A percentile compares a stretch with the other conserved stretches of the same genome.
phyloP scores from a whole-genome alignment of 495 filamentous ascomycete genomes.

The Hypoxylon subgilvum region DNA sequence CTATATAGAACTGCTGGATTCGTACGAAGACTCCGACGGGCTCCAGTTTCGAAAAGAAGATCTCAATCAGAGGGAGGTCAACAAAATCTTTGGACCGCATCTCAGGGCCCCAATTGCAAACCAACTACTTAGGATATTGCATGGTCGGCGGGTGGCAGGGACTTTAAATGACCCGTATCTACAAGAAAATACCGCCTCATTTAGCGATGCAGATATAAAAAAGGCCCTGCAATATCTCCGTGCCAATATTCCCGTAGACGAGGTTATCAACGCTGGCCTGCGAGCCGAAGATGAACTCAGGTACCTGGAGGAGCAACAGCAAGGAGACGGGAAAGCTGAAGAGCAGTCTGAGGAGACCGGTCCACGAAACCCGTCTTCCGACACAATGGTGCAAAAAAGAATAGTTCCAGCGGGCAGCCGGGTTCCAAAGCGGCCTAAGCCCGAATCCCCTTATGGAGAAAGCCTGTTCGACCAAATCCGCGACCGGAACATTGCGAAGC shows the following conservation, averaged over 20 bases:
- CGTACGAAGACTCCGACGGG: conserved; percentile 54
- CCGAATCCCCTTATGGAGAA: conserved; percentile 51
- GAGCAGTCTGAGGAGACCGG: conserved; percentile 15
- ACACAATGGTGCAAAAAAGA: conserved; percentile 46
- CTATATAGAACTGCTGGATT: conserved; percentile 54
- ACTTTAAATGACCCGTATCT: conserved; percentile 66
- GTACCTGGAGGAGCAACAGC: conserved; percentile 65
- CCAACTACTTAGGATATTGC: conserved; percentile 68
- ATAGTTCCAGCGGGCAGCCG: conserved; percentile 31
- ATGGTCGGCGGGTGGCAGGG: conserved; percentile 75
- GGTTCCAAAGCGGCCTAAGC: conserved; percentile 22
- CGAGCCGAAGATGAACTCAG: conserved; percentile 64
- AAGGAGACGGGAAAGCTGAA: conserved; percentile 40
- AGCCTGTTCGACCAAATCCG: conserved; percentile 59
- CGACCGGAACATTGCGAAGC: conserved; percentile 49
- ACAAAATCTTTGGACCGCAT: conserved; percentile 64
- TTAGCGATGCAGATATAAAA: conserved; percentile 42
- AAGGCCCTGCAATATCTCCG: conserved; percentile 73
- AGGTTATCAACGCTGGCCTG: conserved; percentile 64
- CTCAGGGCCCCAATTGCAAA: conserved; percentile 63
- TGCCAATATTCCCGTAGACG: conserved; percentile 71
- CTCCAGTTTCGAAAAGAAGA: conserved; percentile 54
- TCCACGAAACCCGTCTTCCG: conserved; percentile 49
- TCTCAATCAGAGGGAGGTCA: conserved; percentile 62
- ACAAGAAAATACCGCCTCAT: conserved; percentile 40